These are phyloP conservation scores for Coemansia sp. DNA, from an alignment of 192 early-diverging fungal species.

Conservation along the genomic window DNA sequence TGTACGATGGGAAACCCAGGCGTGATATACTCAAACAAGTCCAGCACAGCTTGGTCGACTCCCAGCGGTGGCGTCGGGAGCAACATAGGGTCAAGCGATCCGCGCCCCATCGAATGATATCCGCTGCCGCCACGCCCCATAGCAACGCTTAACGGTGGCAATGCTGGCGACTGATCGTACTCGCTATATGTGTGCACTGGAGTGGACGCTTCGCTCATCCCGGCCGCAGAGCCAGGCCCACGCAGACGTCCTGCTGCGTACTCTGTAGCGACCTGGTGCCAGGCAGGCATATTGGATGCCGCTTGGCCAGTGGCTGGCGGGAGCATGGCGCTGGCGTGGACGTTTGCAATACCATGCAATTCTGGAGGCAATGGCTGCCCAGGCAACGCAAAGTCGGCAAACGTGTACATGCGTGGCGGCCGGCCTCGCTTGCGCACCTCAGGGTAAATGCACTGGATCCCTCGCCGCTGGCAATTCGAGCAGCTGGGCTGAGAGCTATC, in stretches of 20 bases:
- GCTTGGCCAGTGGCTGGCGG: neutral
- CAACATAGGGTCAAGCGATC: constrained; percentile 29
- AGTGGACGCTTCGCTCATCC: constrained; percentile 27
- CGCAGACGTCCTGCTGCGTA: neutral
- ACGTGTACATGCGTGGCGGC: constrained; percentile 52
- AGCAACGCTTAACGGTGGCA: constrained; percentile 35
- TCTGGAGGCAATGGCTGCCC: constrained; percentile 52
- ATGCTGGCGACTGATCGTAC: constrained; percentile 19
- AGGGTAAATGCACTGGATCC: constrained; percentile 53
- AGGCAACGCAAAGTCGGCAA: constrained; percentile 48
- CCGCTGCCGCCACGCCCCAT: constrained; percentile 21
- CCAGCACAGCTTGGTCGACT: constrained; percentile 51
- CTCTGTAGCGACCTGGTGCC: neutral
- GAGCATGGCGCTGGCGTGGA: constrained; percentile 44
- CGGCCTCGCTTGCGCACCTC: constrained; percentile 50
- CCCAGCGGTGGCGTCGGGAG: constrained; percentile 33
- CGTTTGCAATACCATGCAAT: constrained; percentile 31
- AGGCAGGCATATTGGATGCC: neutral
- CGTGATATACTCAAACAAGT: constrained; percentile 37
- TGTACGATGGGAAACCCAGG: constrained; percentile 43
- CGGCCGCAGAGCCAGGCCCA: constrained; percentile 4
- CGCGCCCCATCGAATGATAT: constrained; percentile 7
- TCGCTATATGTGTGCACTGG: constrained; percentile 24
- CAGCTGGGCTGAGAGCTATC: constrained; percentile 50
- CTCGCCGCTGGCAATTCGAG: constrained; percentile 47